Percentiles rank a stretch among this genome's conserved stretches.
These are phyloP conservation scores for Candida vaughaniae DNA, from an alignment of 805 yeast species.

Conservation along the genomic window DNA sequence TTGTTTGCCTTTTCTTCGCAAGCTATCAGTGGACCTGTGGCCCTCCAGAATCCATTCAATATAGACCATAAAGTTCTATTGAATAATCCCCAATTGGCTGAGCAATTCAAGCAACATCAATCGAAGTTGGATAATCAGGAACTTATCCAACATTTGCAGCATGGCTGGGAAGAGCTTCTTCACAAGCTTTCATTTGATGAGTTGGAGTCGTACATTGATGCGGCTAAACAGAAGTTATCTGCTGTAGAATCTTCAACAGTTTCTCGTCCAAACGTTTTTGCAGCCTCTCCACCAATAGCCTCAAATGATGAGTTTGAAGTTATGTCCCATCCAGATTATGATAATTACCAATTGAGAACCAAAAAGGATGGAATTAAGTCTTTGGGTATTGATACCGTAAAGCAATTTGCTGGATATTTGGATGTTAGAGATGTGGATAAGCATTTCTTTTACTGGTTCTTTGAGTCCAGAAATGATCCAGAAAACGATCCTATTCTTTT, in stretches of 20 bases:
- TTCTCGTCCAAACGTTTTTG: neutral
- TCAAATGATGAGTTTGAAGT: constrained; percentile 8
- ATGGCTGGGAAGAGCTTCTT: constrained; percentile 3
- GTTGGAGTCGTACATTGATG: constrained; percentile 4
- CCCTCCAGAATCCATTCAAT: constrained; percentile 10
- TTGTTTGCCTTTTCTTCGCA: no score
- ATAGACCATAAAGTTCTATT: constrained; percentile 8
- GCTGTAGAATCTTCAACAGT: neutral
- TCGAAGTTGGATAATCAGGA: constrained; percentile 1
- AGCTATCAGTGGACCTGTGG: no score
- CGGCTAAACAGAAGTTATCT: neutral
- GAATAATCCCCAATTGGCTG: constrained; percentile 11
- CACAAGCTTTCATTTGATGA: neutral
- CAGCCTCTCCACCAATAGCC: neutral
- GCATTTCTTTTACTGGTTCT: constrained; percentile 33
- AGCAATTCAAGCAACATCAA: constrained; percentile 8
- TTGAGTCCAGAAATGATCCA: constrained; percentile 34
- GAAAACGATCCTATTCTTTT: constrained; percentile 28
- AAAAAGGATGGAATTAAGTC: constrained; percentile 41
- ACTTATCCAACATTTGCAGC: neutral
- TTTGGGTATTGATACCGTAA: constrained; percentile 75
- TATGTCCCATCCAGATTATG: constrained; percentile 3
- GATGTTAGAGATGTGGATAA: constrained; percentile 70
- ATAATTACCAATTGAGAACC: constrained; percentile 9
- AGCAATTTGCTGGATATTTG: constrained; percentile 79